These are phyloP conservation scores for Nakazawaea laoshanensis DNA, from an alignment of 805 yeast species.

Conservation along the genomic window DNA sequence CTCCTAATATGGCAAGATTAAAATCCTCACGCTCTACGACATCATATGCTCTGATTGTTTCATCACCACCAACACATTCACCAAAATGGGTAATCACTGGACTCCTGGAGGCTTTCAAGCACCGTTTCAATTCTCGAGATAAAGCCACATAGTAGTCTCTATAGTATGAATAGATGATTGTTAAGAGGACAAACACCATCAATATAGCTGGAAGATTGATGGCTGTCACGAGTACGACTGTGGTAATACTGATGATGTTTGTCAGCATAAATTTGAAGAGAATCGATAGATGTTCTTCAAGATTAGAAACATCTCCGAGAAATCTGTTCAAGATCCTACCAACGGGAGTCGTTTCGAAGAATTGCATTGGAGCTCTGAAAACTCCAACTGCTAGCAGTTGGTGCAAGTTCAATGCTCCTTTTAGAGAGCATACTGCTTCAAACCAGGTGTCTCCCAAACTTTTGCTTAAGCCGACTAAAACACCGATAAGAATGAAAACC, in stretches of 20 bases:
- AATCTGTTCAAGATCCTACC: constrained; percentile 22
- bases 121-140: constrained; percentile 71
- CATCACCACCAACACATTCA: constrained; percentile 71
- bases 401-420: constrained; percentile 49
- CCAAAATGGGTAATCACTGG: constrained; percentile 80
- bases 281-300: constrained; percentile 40
- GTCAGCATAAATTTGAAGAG: constrained; percentile 39
- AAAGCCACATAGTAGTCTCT: constrained; percentile 63
- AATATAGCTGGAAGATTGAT: constrained; percentile 46
- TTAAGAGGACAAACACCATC: constrained; percentile 35
- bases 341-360: constrained; percentile 20
- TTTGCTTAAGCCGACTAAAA: not conserved
- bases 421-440: constrained; percentile 33
- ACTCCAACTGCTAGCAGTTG: constrained; percentile 44
- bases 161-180: constrained; percentile 55
- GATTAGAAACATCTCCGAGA: constrained; percentile 18
- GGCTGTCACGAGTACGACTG: constrained; percentile 46
- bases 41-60: constrained; percentile 71
- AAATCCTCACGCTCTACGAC: constrained; percentile 55
- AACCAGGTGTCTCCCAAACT: not conserved
- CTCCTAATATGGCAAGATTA: constrained; percentile 39
- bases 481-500: constrained; percentile 17
- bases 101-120: constrained; percentile 58
- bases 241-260: constrained; percentile 32
- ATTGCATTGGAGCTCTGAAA: constrained; percentile 18